These are phyloP conservation scores for Mayamaea pseudoterrestris DNA, from an alignment of 108 stramenopile species.

Conservation along the genomic window DNA sequence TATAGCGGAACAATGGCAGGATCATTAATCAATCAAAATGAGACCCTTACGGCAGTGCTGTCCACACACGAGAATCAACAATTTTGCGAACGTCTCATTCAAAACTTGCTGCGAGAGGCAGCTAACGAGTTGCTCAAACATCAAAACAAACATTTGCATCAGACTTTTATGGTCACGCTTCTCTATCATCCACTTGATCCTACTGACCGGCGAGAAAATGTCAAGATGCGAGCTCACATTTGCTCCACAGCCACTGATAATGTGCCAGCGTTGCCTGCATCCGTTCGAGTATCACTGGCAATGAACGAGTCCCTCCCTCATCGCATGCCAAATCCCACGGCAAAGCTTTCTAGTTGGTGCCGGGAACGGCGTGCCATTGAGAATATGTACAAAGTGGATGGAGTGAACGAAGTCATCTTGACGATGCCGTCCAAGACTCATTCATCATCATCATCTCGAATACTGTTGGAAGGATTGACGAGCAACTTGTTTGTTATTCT, in stretches of 20 bases:
- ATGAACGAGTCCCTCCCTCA: too few species aligned
- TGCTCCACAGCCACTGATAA: slow-evolving; percentile 8
- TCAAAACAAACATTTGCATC: background rate
- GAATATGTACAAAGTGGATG: slow-evolving; percentile 42
- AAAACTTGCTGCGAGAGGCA: slow-evolving; percentile 1
- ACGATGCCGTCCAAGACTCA: slow-evolving; percentile 3
- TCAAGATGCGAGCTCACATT: slow-evolving; percentile 19
- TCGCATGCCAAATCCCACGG: slow-evolving; percentile 26
- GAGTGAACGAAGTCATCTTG: too few species aligned
- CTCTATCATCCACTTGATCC: slow-evolving; percentile 3
- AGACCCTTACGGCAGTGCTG: slow-evolving; percentile 6
- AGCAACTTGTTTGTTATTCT: slow-evolving; percentile 68
- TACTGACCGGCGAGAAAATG: background rate
- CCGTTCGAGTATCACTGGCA: too few species aligned
- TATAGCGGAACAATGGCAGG: too few species aligned
- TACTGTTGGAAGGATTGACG: slow-evolving; percentile 65
- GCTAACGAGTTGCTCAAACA: background rate
- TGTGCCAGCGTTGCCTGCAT: too few species aligned
- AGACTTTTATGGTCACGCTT: slow-evolving; percentile 8
- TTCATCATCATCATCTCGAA: slow-evolving; percentile 26
- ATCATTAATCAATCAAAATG: too few species aligned
- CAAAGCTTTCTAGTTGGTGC: slow-evolving; percentile 76
- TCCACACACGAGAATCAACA: background rate
- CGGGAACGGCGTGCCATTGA: slow-evolving; percentile 42
- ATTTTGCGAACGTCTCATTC: too few species aligned